Evolutionary conservation across 2,329 filamentous ascomycete genomes (phyloP), one percentile per base, ranked within the genome.

Genomic region (Davidsoniella neocaledoniae): DNA sequence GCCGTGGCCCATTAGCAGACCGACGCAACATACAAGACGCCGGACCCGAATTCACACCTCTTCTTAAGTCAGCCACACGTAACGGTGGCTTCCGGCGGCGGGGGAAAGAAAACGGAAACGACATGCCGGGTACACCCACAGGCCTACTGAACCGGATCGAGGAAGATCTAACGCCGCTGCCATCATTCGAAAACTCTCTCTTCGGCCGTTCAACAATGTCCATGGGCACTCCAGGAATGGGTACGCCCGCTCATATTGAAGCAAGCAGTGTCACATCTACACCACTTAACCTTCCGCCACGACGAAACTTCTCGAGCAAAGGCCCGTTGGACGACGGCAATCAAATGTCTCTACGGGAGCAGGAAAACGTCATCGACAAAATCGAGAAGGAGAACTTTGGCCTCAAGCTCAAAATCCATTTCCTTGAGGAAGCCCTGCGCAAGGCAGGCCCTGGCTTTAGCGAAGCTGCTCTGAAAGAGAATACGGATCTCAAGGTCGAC

Each of bases 341-440:
- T 58, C 82, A 93, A 60, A 73, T 95, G 57, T 94, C 91, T 1
- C 66, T 98, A 52, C 81, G 87, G 54, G 91, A 98, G 61, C 91
- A 98, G 64, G 91, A 96, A 65, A 87, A 86, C 57, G 83, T 91
- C 56, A 90, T 98, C 57, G 86, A 95, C 66, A 85, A 85, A 60
- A 90, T 98, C 58, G 87, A 95, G 61, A 98, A 98, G 68, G 91
- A 96, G 61, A 98, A 98, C 61, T 98, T 96, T 61, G 86, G 86
- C 21, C 72, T 98, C 49, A 96, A 96, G 65, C 74, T 96, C 57
- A 95, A 94, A 64, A 94, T 96, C 48, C 87, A 96, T 64, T 98
- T 94, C 62, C 73, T 98, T 50, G 87, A 98, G 63, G 86, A 96
- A 57, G 85, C 86, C 12, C 67, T 98, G 46, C 77, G 81, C 48